Base-by-base conservation (phyloP, 2,329 filamentous ascomycete species). In the Leptographium radiaticola region DNA sequence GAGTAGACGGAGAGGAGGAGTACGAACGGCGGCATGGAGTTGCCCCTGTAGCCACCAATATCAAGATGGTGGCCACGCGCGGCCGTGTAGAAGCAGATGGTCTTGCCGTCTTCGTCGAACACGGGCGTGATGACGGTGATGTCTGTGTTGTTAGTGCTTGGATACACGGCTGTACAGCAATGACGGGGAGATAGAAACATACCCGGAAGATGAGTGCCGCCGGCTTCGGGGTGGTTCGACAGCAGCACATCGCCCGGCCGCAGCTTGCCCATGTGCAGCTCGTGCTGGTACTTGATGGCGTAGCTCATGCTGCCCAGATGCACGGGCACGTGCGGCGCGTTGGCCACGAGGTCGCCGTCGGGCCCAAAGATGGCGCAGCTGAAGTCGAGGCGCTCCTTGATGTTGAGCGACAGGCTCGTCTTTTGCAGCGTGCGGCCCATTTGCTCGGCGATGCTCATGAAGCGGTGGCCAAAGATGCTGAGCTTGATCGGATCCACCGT, bases 381-480 rank as follows among this genome's bases (percentile, higher is more conserved):
- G 62, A 89, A 93, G 63, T 93, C 87, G 1, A 93, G 75, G 6
- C 87, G 80, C 62, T 91, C 87, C 64, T 93, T 86, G 63, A 91
- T 85, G 61, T 90, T 91, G 0, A 84, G 87, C 61, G 81, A 86
- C 52, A 90, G 83, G 63, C 83, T 86, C 0, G 86, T 89, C 70
- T 90, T 90, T 63, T 91, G 86, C 12, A 90, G 68, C 11, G 84
- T 83, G 53, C 84, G 73, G 0, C 87, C 86, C 87, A 91, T 90
- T 63, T 90, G 86, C 67, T 91, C 87, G 1, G 87, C 87, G 60
- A 90, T 89, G 9, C 84, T 83, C 86, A 90, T 90, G 68, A 91
- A 91, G 6, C 87, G 77, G 64, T 90, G 86, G 0, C 83, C 84
- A 60, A 90, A 90, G 56, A 91, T 86, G 63, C 80, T 85, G 2